Conservation (phyloP, 306 rosid genomes). For the Aeschynomene evenia region DNA sequence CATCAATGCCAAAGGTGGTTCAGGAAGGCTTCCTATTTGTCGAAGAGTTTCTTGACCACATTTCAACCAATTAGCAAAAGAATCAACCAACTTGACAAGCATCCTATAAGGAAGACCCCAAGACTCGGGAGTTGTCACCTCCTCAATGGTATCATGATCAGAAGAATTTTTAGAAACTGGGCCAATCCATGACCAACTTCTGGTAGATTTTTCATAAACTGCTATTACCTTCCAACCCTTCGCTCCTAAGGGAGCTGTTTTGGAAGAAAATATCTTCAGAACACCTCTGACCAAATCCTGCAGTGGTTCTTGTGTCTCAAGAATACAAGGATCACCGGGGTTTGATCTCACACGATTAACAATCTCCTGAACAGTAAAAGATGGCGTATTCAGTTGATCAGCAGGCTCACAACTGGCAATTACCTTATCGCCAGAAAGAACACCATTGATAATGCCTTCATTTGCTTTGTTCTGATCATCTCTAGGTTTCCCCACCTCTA, state of each 20-base stretch:
- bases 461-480: conserved; percentile 49
- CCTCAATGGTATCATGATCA: conserved; percentile 69
- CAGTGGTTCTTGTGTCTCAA: conserved; percentile 96
- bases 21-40: conserved; percentile 97
- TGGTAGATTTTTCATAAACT: conserved; percentile 65
- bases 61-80: conserved; percentile 97
- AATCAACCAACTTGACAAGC: conserved; percentile 97
- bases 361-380: conserved; percentile 79
- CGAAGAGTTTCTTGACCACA: conserved; percentile 98
- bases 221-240: conserved; percentile 95
- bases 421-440: conserved; percentile 43
- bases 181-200: conserved; percentile 95
- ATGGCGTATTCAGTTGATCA: conserved; percentile 50
- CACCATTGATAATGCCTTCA: conserved; percentile 45
- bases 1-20: conserved; percentile 86
- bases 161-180: conserved; percentile 58
- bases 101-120: conserved; percentile 95
- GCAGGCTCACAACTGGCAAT: conserved; percentile 47
- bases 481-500: conserved; percentile 50
- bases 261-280: conserved; percentile 90
- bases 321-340: conserved; percentile 93
- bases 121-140: conserved; percentile 79
- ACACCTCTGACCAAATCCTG: conserved; percentile 99
- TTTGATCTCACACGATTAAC: conserved; percentile 81
- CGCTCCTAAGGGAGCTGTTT: conserved; percentile 94